Conservation (phyloP, 208 protist species). For the Crithidia thermophila region DNA sequence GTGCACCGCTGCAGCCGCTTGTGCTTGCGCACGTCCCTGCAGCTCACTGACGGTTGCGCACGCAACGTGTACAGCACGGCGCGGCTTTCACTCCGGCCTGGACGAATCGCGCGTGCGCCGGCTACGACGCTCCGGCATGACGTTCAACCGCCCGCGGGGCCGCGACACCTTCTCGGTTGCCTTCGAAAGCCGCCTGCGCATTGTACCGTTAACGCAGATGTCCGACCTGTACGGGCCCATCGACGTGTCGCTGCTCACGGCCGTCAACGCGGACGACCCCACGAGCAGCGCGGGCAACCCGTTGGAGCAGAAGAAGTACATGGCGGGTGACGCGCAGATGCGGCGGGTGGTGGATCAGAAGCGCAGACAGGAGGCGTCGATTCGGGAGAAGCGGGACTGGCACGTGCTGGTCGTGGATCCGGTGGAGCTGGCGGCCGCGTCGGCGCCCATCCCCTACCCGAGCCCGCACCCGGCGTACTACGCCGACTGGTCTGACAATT, state of each 20-base stretch:
- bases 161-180: conserved; percentile 73
- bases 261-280: conserved; percentile 30
- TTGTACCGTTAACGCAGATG: conserved; percentile 32
- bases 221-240: conserved; percentile 36
- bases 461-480: conserved; percentile 68
- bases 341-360: conserved; percentile 31
- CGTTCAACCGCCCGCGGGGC: conserved; percentile 79
- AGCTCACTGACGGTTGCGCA: not conserved
- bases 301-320: conserved; percentile 37
- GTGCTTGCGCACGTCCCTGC: too few species aligned
- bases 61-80: not conserved
- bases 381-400: conserved; percentile 35
- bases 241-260: conserved; percentile 22
- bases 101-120: conserved; percentile 72
- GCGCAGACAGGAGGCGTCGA: conserved; percentile 20
- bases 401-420: conserved; percentile 75
- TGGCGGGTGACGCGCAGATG: conserved; percentile 35
- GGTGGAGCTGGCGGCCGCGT: conserved; percentile 36
- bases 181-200: conserved; percentile 71
- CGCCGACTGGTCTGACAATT: conserved; percentile 28
- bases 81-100: conserved; percentile 71
- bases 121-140: conserved; percentile 59
- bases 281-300: conserved; percentile 45
- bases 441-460: conserved; percentile 52
- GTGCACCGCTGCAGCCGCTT: too few species aligned